Evolutionary conservation across 2,329 filamentous ascomycete species (phyloP), one percentile per base, ranked within the genome.

Genomic region (Coleophoma cylindrospora): DNA sequence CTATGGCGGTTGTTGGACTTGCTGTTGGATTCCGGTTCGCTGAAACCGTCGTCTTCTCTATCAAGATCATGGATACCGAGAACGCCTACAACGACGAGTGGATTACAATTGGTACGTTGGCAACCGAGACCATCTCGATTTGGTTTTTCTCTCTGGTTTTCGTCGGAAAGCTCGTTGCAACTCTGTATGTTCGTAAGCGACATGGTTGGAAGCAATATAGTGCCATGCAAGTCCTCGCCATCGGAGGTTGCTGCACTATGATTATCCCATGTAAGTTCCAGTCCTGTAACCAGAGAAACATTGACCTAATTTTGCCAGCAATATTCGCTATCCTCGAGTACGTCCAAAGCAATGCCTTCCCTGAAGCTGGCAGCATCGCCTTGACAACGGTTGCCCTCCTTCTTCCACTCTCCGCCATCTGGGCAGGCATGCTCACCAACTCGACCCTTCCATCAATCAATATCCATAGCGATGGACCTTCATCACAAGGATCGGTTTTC

Each of bases 181-280:
- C 81, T 7, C 75, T 87, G 34, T 63, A 70, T 9, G 70, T 77
- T 54, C 76, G 84, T 19, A 74, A 70, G 49, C 71, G 69, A 57
- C 68, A 86, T 52, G 80, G 81, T 2, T 70, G 85, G 59, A 74
- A 70, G 49, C 75, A 80, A 49, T 85, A 84, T 60, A 80, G 81
- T 10, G 79, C 81, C 1, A 81, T 87, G 73, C 80, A 84, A 57
- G 76, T 84, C 50, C 79, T 87, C 53, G 84, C 84, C 63, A 76
- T 86, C 58, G 84, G 86, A 76, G 79, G 81, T 44, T 82, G 79
- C 54, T 83, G 86, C 66, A 86, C 83, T 1, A 74, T 87, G 72
- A 61, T 83, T 34, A 70, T 86, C 54, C 84, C 84, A 62, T 76
- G 83, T 84, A 70, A 66, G 73, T 49, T 47, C 21, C 49, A 47